phyloP scores from a whole-genome alignment of 208 protist genomes.

The Acanthamoeba quina region DNA sequence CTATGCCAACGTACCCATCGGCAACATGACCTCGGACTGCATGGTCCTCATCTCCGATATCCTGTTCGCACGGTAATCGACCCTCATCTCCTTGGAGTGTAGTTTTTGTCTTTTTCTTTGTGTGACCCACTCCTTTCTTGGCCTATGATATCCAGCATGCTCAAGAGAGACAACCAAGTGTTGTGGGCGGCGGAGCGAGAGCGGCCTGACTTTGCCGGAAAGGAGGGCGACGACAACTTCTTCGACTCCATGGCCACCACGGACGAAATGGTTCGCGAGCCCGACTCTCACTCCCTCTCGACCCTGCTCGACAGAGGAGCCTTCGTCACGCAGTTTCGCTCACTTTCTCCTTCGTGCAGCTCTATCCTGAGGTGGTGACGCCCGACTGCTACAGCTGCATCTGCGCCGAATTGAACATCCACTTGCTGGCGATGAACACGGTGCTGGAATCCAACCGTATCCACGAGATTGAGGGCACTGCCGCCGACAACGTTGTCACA shows the following conservation, averaged over 20 bases:
- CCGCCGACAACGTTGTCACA: conserved; percentile 23
- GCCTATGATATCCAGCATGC: background rate
- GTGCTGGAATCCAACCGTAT: conserved; percentile 82
- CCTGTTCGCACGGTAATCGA: conserved; percentile 71
- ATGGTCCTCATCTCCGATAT: conserved; percentile 80
- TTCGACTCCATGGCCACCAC: conserved; percentile 76
- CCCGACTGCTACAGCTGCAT: conserved; percentile 84
- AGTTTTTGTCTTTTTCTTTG: background rate
- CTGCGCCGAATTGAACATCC: conserved; percentile 87
- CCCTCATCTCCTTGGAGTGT: background rate
- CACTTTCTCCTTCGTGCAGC: background rate
- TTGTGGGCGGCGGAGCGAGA: conserved; percentile 86
- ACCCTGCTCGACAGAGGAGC: background rate
- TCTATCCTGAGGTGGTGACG: conserved; percentile 81
- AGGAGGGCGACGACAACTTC: conserved; percentile 86
- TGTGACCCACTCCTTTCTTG: background rate
- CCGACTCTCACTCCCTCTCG: background rate
- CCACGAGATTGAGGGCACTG: conserved; percentile 71
- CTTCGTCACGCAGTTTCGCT: background rate
- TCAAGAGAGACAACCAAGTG: conserved; percentile 81
- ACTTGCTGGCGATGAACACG: conserved; percentile 84
- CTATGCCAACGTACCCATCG: conserved; percentile 88
- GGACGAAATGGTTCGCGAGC: conserved; percentile 55
- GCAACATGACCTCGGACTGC: conserved; percentile 85
- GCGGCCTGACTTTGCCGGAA: conserved; percentile 89